Evolutionary conservation across 2,329 filamentous ascomycete species (phyloP).

Genomic region (Ophiostoma himal-ulmi): DNA sequence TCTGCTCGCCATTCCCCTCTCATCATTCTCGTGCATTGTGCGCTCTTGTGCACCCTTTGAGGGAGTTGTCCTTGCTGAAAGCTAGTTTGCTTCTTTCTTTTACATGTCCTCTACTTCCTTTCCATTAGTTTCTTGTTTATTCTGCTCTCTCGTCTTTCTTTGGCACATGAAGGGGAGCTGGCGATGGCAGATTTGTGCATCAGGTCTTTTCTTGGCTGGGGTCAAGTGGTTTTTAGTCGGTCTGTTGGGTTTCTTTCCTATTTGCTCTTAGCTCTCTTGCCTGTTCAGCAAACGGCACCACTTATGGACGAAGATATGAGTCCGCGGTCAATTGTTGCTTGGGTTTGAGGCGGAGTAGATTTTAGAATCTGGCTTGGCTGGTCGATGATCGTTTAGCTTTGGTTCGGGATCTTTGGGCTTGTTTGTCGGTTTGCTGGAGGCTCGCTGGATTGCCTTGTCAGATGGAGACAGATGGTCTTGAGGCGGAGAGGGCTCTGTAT

Average conservation of each 20-base stretch:
- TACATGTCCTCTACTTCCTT: constrained; percentile 1
- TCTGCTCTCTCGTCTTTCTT: background rate
- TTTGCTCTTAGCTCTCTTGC: constrained; percentile 5
- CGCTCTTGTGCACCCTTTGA: constrained; percentile 13
- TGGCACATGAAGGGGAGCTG: constrained; percentile 14
- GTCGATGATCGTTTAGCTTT: constrained; percentile 22
- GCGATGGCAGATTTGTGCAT: constrained; percentile 26
- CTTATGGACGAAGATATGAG: constrained; percentile 82
- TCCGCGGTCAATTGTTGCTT: constrained; percentile 49
- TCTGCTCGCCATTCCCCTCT: constrained; percentile 15
- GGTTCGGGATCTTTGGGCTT: constrained; percentile 9
- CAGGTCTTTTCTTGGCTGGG: constrained; percentile 24
- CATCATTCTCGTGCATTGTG: constrained; percentile 11
- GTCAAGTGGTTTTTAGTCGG: background rate
- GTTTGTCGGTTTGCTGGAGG: constrained; percentile 19
- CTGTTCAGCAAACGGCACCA: constrained; percentile 19
- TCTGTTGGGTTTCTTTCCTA: constrained; percentile 33
- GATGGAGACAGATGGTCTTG: background rate
- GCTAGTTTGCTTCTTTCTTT: constrained; percentile 8
- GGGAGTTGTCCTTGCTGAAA: constrained; percentile 8
- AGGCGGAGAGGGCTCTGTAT: background rate
- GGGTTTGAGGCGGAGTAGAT: constrained; percentile 16
- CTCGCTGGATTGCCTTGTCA: constrained; percentile 17
- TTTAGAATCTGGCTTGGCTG: constrained; percentile 24
- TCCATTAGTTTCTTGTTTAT: background rate